Evolutionary conservation across 768 basidiomycete genomes (phyloP).

Genomic region (Kwoniella dejecticola): DNA sequence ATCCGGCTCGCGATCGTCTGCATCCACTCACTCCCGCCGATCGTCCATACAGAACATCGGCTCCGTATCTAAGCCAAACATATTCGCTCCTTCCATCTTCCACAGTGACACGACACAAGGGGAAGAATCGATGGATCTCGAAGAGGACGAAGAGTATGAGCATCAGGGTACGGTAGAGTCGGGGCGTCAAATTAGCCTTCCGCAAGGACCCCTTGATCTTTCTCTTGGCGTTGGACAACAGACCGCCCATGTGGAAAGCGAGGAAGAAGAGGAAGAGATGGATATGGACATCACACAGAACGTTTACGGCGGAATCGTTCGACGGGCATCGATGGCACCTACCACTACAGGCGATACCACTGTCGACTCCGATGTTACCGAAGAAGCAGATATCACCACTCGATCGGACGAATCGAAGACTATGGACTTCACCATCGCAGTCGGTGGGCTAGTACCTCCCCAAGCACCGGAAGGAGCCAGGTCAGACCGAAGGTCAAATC

Average conservation of each 20-base stretch:
- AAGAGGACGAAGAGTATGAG: slow-evolving; percentile 36
- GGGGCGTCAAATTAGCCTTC: neutral
- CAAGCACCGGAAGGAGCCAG: slow-evolving; percentile 49
- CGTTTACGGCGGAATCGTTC: slow-evolving; percentile 40
- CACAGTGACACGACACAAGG: slow-evolving; percentile 24
- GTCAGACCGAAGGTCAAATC: slow-evolving; percentile 22
- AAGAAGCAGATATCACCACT: slow-evolving; percentile 16
- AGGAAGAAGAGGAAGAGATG: slow-evolving; percentile 42
- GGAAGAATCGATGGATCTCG: slow-evolving; percentile 50
- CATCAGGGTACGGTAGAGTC: neutral
- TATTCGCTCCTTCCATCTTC: slow-evolving; percentile 22
- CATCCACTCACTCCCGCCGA: slow-evolving; percentile 25
- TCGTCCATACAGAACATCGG: slow-evolving; percentile 36
- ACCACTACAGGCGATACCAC: slow-evolving; percentile 4
- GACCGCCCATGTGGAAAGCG: slow-evolving; percentile 24
- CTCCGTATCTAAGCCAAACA: slow-evolving; percentile 18
- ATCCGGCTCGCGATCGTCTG: slow-evolving; percentile 4
- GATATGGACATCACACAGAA: slow-evolving; percentile 53
- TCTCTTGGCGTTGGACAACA: neutral
- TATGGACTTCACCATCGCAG: slow-evolving; percentile 56
- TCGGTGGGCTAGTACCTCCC: slow-evolving; percentile 52
- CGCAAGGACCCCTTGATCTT: neutral
- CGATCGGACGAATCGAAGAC: slow-evolving; percentile 42
- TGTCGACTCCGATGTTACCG: slow-evolving; percentile 21
- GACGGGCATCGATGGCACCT: slow-evolving; percentile 28